These are phyloP conservation scores for Euphorbia pulcherrima DNA, from an alignment of 345 rosid genomes.

Conservation along the genomic window DNA sequence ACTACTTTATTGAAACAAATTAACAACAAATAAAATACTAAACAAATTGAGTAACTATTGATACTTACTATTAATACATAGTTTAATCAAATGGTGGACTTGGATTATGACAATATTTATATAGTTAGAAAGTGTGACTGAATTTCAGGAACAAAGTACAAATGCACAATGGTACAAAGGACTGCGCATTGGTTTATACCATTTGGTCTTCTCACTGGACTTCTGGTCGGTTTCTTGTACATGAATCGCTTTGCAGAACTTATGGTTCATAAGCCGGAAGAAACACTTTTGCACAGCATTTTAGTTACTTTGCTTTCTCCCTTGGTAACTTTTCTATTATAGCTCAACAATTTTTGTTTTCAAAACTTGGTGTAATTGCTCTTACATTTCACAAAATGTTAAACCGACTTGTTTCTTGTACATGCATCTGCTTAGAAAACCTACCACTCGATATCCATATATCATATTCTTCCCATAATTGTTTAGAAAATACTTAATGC, in stretches of 20 bases:
- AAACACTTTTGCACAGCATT: constrained; percentile 20
- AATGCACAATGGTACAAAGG: constrained; percentile 37
- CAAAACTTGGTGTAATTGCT: no score
- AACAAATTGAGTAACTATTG: no score
- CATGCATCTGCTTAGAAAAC: no score
- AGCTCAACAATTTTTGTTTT: background rate
- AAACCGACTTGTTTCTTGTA: no score
- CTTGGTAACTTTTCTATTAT: constrained; percentile 21
- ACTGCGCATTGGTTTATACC: constrained; percentile 33
- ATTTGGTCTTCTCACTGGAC: background rate
- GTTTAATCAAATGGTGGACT: no score
- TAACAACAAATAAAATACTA: no score
- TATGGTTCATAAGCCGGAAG: constrained; percentile 39
- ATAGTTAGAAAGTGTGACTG: background rate
- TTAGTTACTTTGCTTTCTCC: constrained; percentile 34
- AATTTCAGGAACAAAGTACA: constrained; percentile 25
- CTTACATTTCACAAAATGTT: no score
- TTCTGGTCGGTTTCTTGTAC: constrained; percentile 20
- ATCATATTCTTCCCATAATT: no score
- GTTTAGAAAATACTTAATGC: no score
- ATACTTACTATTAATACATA: no score
- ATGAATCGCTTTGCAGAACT: constrained; percentile 34
- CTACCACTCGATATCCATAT: no score
- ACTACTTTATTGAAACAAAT: no score
- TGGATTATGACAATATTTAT: background rate